Conservation (phyloP, 257 asterid genomes). For the Capsicum pubescens region DNA sequence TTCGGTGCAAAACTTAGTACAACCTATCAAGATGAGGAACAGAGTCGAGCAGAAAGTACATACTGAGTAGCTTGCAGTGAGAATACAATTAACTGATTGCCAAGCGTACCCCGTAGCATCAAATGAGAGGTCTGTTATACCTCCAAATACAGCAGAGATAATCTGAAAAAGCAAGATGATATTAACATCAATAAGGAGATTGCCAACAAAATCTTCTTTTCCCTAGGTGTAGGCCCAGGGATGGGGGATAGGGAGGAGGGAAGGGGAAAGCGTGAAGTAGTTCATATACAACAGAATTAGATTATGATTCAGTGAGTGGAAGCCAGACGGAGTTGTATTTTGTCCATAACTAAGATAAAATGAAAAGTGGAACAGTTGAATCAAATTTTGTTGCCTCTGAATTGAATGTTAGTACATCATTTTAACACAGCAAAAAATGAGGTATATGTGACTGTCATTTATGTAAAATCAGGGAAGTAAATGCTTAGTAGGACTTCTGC, state of each 20-base stretch:
- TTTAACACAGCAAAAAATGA: not conserved
- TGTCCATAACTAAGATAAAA: not conserved
- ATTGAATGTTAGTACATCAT: not conserved
- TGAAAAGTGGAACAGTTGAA: not conserved
- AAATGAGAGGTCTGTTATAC: slow-evolving; percentile 56
- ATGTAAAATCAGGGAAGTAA: not conserved
- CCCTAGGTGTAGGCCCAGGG: not conserved
- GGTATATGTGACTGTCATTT: not conserved
- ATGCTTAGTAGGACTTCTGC: not conserved
- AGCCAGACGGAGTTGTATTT: not conserved
- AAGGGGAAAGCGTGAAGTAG: not conserved
- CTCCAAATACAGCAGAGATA: slow-evolving; percentile 55
- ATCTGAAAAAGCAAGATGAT: slow-evolving; percentile 35
- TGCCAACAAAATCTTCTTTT: not conserved
- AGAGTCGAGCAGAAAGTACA: not conserved
- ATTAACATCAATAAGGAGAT: not conserved
- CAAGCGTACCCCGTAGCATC: slow-evolving; percentile 50
- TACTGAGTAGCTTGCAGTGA: slow-evolving; percentile 64
- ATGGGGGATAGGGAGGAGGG: not conserved
- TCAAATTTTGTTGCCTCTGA: not conserved
- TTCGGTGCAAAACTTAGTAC: not conserved
- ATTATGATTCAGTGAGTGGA: not conserved
- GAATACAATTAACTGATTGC: slow-evolving; percentile 51
- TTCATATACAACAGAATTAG: not conserved
- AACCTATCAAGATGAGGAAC: not conserved